phyloP scores from a whole-genome alignment of 306 rosid species.

The Sesbania bispinosa region DNA sequence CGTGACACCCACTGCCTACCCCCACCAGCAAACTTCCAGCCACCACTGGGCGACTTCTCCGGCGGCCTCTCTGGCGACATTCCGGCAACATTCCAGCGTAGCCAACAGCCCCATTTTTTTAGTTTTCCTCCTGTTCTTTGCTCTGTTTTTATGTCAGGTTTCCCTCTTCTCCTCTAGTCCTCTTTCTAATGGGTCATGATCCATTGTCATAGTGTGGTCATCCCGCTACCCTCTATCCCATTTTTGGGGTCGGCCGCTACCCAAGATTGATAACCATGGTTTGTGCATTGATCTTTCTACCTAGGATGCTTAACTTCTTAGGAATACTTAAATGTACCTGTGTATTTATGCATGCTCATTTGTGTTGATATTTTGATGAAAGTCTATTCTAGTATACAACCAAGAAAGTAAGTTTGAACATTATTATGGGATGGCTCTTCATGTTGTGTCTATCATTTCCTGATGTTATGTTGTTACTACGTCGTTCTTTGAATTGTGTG shows the following conservation, averaged over 20 bases:
- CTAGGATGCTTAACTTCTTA: not conserved
- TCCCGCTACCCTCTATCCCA: not conserved
- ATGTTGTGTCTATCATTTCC: not conserved
- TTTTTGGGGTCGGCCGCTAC: too few relatives aligned
- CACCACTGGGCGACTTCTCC: too few relatives aligned
- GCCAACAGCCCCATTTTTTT: too few relatives aligned
- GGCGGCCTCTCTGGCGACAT: too few relatives aligned
- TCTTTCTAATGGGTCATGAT: not conserved
- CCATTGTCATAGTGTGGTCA: not conserved
- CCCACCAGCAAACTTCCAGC: too few relatives aligned
- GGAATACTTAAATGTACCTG: not conserved
- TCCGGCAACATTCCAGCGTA: too few relatives aligned
- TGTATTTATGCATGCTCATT: not conserved
- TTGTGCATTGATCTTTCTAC: conserved; percentile 2
- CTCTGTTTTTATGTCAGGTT: too few relatives aligned
- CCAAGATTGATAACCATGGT: not conserved
- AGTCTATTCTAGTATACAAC: not conserved
- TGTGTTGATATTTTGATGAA: not conserved
- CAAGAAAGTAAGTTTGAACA: not conserved
- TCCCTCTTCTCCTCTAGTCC: too few relatives aligned
- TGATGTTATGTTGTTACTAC: not conserved
- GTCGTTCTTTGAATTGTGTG: not conserved
- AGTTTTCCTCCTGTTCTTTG: too few relatives aligned
- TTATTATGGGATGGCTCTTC: not conserved
- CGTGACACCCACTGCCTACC: too few relatives aligned